Evolutionary conservation across 2,329 filamentous ascomycete genomes (phyloP).

Genomic region (Pseudogymnoascus sp.): DNA sequence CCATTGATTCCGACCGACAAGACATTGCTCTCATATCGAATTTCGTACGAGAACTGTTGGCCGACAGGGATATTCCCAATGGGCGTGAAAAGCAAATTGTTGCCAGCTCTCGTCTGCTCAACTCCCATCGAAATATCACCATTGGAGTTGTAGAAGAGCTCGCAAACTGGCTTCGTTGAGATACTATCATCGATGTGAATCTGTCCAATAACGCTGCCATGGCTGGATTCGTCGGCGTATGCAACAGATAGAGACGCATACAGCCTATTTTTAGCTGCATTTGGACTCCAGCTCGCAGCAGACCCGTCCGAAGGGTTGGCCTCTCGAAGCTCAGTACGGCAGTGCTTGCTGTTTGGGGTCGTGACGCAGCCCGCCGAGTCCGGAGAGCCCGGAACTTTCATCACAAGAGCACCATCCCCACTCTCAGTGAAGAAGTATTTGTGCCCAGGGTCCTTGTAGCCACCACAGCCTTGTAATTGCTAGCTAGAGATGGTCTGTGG

Average conservation of each 20-base stretch:
- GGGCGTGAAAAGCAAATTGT: conserved; percentile 25
- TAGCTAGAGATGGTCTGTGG: conserved; percentile 25
- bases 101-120: conserved; percentile 28
- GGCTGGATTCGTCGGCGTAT: conserved; percentile 27
- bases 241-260: conserved; percentile 25
- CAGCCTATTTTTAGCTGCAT: conserved; percentile 27
- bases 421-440: conserved; percentile 31
- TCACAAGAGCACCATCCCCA: conserved; percentile 29
- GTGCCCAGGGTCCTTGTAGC: conserved; percentile 24
- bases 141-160: conserved; percentile 31
- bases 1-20: conserved; percentile 29
- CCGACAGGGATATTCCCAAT: conserved; percentile 29
- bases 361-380: conserved; percentile 29
- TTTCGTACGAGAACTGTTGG: conserved; percentile 30
- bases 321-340: conserved; percentile 36
- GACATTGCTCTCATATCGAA: conserved; percentile 29
- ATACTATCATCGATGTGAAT: conserved; percentile 31
- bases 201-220: conserved; percentile 33
- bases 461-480: conserved; percentile 30
- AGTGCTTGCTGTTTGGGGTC: conserved; percentile 33
- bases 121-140: conserved; percentile 32
- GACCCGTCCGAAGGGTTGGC: conserved; percentile 18
- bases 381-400: conserved; percentile 32
- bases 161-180: conserved; percentile 32
- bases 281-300: conserved; percentile 27